These are phyloP conservation scores for Eucalyptus pauciflora DNA, from an alignment of 345 rosid species.

Conservation along the genomic window DNA sequence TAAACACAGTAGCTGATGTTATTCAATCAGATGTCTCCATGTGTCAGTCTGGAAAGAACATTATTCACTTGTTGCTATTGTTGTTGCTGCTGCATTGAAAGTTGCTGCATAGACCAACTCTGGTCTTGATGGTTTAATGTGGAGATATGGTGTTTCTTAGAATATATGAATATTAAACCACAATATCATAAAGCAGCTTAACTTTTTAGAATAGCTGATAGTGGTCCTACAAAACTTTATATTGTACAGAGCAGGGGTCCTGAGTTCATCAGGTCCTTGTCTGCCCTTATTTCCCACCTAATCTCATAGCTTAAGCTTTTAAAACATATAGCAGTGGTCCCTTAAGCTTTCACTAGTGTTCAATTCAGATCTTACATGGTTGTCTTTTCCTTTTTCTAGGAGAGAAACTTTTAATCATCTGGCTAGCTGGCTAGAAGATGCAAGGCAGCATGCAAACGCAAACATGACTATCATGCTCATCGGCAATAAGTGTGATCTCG, in stretches of 20 bases:
- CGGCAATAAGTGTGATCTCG: constrained; percentile 91
- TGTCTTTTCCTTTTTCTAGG: constrained; percentile 14
- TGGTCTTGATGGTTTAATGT: not conserved
- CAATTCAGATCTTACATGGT: not conserved
- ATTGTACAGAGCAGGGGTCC: not conserved
- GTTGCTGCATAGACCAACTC: not conserved
- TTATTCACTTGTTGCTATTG: not conserved
- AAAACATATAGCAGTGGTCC: not conserved
- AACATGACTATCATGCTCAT: constrained; percentile 96
- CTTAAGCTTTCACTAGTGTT: not conserved
- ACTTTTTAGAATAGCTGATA: not conserved
- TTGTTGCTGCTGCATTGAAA: not conserved
- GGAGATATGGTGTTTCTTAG: not conserved
- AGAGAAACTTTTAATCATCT: constrained; percentile 92
- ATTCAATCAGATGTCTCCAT: not conserved
- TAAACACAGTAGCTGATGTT: not conserved
- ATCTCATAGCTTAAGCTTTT: not conserved
- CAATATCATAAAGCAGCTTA: not conserved
- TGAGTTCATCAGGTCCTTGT: not conserved
- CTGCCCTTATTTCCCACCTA: not conserved
- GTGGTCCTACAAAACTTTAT: not conserved
- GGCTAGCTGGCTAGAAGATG: constrained; percentile 96
- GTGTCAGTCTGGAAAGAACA: not conserved
- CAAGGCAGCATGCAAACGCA: constrained; percentile 95
- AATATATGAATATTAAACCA: not conserved